phyloP scores from a whole-genome alignment of 129 eudicot genomes.

The Arctium lappa region DNA sequence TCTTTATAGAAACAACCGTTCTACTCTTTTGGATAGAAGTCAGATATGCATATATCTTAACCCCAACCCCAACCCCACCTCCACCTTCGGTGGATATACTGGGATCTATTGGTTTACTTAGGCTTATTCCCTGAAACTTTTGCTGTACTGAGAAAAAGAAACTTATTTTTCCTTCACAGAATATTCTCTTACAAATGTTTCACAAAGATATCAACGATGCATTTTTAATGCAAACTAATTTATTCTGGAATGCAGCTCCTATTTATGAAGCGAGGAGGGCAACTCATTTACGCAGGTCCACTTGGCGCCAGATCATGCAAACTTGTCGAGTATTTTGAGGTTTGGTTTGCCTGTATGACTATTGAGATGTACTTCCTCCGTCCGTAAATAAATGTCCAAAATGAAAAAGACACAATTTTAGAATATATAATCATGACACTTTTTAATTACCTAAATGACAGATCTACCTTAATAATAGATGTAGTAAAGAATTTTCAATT shows the following conservation, averaged over 20 bases:
- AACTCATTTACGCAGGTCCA: constrained; percentile 93
- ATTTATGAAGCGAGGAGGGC: constrained; percentile 97
- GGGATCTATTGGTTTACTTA: background rate
- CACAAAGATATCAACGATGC: background rate
- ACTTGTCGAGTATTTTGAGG: constrained; percentile 89
- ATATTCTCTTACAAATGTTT: background rate
- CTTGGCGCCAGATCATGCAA: constrained; percentile 84
- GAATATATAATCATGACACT: too few species aligned
- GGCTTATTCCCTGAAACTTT: background rate
- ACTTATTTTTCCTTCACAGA: background rate
- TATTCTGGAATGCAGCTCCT: constrained; percentile 57
- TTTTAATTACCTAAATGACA: too few species aligned
- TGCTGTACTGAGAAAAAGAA: background rate
- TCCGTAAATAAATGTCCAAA: background rate
- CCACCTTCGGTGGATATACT: background rate
- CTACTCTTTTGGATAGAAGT: too few species aligned
- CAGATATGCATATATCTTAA: too few species aligned
- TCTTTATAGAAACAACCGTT: too few species aligned
- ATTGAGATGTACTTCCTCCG: background rate
- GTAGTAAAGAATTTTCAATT: background rate
- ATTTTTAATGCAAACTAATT: background rate
- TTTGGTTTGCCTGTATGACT: constrained; percentile 19
- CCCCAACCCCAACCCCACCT: too few species aligned
- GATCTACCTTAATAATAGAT: too few species aligned
- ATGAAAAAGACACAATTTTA: background rate